A percentile compares a stretch with the other conserved stretches of the same genome.
These are phyloP conservation scores for Podospora sp. DNA, from an alignment of 495 filamentous ascomycete genomes.

Conservation along the genomic window DNA sequence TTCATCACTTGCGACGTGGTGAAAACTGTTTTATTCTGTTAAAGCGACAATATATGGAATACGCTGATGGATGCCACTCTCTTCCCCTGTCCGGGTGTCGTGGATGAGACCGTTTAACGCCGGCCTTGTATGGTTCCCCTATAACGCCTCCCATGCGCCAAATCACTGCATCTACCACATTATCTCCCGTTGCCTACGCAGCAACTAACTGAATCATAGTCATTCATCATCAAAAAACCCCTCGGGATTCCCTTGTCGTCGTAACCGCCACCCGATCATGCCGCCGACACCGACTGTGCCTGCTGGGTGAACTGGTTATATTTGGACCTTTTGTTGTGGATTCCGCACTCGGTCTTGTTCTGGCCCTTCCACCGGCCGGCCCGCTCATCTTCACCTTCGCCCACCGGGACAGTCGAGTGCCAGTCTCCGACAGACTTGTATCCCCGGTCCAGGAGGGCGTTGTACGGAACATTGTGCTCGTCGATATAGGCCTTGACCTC, in stretches of 20 bases:
- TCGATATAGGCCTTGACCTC: slow-evolving; percentile 87
- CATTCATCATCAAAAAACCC: neutral
- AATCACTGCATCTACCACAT: neutral
- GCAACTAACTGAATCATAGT: neutral
- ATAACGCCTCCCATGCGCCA: neutral
- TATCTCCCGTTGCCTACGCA: neutral
- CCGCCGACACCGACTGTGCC: slow-evolving; percentile 52
- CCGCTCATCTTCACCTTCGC: slow-evolving; percentile 92
- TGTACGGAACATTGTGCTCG: slow-evolving; percentile 89
- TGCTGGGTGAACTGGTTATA: slow-evolving; percentile 82
- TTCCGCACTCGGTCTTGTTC: slow-evolving; percentile 94
- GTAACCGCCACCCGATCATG: neutral
- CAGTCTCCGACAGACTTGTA: slow-evolving; percentile 99
- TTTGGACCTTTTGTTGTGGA: slow-evolving; percentile 93
- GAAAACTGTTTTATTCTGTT: neutral
- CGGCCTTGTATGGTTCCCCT: neutral
- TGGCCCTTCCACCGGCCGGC: slow-evolving; percentile 96
- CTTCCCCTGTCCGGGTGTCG: neutral
- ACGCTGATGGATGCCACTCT: neutral
- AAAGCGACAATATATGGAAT: neutral
- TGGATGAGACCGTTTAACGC: neutral
- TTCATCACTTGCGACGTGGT: neutral
- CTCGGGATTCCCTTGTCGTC: neutral
- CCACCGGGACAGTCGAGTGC: slow-evolving; percentile 92
- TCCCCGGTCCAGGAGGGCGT: slow-evolving; percentile 81